A percentile compares a stretch with the other conserved stretches of the same genome.
These are phyloP conservation scores for Strobilomyces confusus DNA, from an alignment of 768 basidiomycete species.

Conservation along the genomic window DNA sequence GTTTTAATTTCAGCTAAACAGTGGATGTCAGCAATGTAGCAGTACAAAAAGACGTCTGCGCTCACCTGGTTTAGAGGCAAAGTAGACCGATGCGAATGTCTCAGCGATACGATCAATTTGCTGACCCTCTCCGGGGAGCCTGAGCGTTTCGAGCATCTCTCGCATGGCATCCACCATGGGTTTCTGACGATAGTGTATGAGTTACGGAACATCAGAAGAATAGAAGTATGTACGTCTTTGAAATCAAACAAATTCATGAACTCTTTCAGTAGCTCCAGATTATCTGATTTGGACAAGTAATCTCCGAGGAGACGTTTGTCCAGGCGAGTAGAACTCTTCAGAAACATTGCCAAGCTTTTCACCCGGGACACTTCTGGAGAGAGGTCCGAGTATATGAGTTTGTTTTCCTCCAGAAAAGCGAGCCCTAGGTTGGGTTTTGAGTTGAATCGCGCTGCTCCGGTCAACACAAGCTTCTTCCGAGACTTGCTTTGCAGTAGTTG, in stretches of 20 bases:
- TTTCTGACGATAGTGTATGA: constrained; percentile 54
- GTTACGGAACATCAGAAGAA: not conserved
- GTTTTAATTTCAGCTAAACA: constrained; percentile 76
- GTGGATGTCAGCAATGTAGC: not conserved
- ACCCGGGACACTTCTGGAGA: constrained; percentile 52
- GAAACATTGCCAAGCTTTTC: constrained; percentile 75
- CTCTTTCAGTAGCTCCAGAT: constrained; percentile 76
- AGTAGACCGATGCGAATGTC: constrained; percentile 89
- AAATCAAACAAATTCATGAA: constrained; percentile 91
- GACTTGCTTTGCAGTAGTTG: constrained; percentile 68
- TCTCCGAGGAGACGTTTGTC: constrained; percentile 95
- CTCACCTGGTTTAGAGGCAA: constrained; percentile 75
- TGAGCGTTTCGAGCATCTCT: constrained; percentile 88
- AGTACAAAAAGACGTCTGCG: not conserved
- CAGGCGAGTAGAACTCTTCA: constrained; percentile 78
- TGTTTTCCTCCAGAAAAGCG: constrained; percentile 88
- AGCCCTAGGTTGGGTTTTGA: constrained; percentile 88
- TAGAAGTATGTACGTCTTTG: constrained; percentile 56
- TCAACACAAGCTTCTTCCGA: constrained; percentile 79
- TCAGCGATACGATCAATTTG: constrained; percentile 94
- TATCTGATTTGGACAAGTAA: constrained; percentile 86
- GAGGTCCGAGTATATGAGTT: constrained; percentile 73
- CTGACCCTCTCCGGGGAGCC: constrained; percentile 92
- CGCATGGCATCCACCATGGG: constrained; percentile 94
- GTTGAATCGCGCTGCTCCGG: constrained; percentile 86